Conservation (phyloP, 495 filamentous ascomycete genomes). For the Cercophora scortea region DNA sequence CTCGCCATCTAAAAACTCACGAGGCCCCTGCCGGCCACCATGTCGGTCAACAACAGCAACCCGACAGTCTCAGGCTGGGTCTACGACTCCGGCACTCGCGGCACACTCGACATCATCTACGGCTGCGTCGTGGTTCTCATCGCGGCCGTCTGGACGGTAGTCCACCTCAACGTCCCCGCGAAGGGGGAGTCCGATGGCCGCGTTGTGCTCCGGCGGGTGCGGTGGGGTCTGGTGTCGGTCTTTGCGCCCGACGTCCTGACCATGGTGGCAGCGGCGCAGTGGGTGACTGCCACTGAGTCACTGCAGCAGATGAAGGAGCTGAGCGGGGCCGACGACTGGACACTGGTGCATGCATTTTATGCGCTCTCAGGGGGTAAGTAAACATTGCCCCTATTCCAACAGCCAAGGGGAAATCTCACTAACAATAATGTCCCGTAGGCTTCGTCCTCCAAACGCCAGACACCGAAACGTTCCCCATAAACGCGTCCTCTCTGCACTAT, state of each 20-base stretch:
- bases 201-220: slow-evolving; percentile 2
- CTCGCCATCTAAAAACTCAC: too few relatives aligned
- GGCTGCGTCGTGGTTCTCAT: slow-evolving; percentile 17
- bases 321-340: slow-evolving; percentile 3
- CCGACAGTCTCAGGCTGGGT: not conserved
- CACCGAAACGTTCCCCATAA: slow-evolving; percentile 12
- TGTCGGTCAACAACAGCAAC: not conserved
- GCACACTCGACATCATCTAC: slow-evolving; percentile 16
- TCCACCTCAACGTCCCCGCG: slow-evolving; percentile 16
- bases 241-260: slow-evolving; percentile 11
- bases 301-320: slow-evolving; percentile 10
- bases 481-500: slow-evolving; percentile 11
- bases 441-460: slow-evolving; percentile 17
- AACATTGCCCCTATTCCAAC: too few relatives aligned
- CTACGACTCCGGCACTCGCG: not conserved
- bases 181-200: slow-evolving; percentile 7
- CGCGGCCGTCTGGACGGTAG: slow-evolving; percentile 17
- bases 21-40: too few relatives aligned
- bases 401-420: too few relatives aligned
- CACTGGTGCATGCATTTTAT: slow-evolving; percentile 10
- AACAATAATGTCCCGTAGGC: too few relatives aligned
- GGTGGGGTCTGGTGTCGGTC: slow-evolving; percentile 9
- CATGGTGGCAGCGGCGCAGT: slow-evolving; percentile 9
- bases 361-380: slow-evolving; percentile 7
- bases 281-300: slow-evolving; percentile 8